phyloP scores from a whole-genome alignment of 179 eudicot species.

The Carnegiea gigantea region DNA sequence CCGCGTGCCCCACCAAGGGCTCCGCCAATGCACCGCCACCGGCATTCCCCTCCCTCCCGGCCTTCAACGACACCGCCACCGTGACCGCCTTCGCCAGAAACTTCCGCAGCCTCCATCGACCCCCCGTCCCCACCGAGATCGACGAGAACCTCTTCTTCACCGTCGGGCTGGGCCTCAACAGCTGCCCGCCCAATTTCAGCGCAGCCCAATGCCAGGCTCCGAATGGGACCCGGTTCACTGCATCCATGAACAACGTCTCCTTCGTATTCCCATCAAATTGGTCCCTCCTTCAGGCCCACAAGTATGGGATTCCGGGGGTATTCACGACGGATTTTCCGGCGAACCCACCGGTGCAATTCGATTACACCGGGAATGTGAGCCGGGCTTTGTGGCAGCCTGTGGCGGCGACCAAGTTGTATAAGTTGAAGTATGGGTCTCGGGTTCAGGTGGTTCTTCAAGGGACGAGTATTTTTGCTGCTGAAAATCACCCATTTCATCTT shows the following conservation, averaged over 20 bases:
- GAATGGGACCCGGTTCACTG: slow-evolving; percentile 1
- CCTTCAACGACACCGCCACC: slow-evolving; percentile 12
- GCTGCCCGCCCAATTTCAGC: slow-evolving; percentile 4
- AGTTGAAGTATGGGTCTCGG: slow-evolving; percentile 48
- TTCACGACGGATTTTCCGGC: slow-evolving; percentile 76
- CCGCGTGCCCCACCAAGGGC: background rate
- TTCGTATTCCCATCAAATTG: slow-evolving; percentile 66
- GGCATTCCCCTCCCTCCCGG: background rate
- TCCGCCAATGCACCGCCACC: background rate
- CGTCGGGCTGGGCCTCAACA: slow-evolving; percentile 9
- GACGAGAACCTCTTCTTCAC: slow-evolving; percentile 21
- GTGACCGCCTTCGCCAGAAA: slow-evolving; percentile 1
- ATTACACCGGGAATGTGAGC: slow-evolving; percentile 87
- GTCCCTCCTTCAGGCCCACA: slow-evolving; percentile 78
- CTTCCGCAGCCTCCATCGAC: slow-evolving; percentile 5
- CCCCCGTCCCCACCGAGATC: slow-evolving; percentile 8
- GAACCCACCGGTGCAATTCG: slow-evolving; percentile 59
- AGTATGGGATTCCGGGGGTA: slow-evolving; percentile 59
- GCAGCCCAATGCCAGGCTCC: slow-evolving; percentile 16
- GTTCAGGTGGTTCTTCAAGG: slow-evolving; percentile 73
- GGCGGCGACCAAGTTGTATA: slow-evolving; percentile 49
- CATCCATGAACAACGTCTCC: slow-evolving; percentile 69
- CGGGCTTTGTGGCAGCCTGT: slow-evolving; percentile 59
- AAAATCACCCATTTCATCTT: slow-evolving; percentile 76
- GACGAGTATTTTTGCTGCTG: slow-evolving; percentile 58